These are phyloP conservation scores for Rhodotorula graminis DNA, from an alignment of 768 basidiomycete species.

Conservation along the genomic window DNA sequence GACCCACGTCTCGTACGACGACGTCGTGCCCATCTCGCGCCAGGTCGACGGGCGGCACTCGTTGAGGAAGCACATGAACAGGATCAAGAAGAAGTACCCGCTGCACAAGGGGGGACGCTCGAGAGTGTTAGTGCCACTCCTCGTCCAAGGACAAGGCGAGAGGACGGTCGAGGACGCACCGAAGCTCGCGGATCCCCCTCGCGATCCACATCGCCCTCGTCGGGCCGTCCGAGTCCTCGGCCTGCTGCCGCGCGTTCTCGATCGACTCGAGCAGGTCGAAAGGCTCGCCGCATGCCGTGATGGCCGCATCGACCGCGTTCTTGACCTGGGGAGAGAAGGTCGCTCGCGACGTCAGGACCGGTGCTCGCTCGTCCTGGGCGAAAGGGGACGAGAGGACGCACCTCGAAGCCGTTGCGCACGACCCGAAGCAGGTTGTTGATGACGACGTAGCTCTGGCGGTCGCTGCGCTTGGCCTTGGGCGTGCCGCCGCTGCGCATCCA, in stretches of 20 bases:
- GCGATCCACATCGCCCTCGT: conserved; percentile 63
- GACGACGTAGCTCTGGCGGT: conserved; percentile 59
- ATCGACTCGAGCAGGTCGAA: conserved; percentile 84
- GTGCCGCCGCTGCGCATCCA: conserved; percentile 56
- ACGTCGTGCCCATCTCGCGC: conserved; percentile 26
- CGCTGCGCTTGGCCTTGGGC: conserved; percentile 3
- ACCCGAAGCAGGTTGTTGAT: conserved; percentile 72
- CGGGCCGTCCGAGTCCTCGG: conserved; percentile 69
- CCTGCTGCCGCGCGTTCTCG: conserved; percentile 69
- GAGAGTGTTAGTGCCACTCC: conserved; percentile 87
- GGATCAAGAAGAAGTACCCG: conserved; percentile 23
- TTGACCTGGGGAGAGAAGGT: conserved; percentile 57
- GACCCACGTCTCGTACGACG: conserved; percentile 72
- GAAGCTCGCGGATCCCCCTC: conserved; percentile 73
- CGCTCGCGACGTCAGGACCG: too few relatives aligned
- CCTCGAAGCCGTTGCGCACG: conserved; percentile 63
- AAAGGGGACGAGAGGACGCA: neutral
- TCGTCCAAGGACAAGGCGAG: conserved; percentile 71
- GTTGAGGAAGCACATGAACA: conserved; percentile 38
- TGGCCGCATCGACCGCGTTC: conserved; percentile 69
- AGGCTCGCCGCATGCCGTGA: conserved; percentile 77
- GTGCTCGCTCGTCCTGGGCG: neutral
- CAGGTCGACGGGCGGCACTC: conserved; percentile 35
- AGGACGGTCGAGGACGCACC: conserved; percentile 48
- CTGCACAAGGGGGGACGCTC: conserved; percentile 49